Evolutionary conservation across 1,284 basidiomycete species (phyloP), one percentile per base, ranked within the genome.

Genomic region (Tausonia pullulans): DNA sequence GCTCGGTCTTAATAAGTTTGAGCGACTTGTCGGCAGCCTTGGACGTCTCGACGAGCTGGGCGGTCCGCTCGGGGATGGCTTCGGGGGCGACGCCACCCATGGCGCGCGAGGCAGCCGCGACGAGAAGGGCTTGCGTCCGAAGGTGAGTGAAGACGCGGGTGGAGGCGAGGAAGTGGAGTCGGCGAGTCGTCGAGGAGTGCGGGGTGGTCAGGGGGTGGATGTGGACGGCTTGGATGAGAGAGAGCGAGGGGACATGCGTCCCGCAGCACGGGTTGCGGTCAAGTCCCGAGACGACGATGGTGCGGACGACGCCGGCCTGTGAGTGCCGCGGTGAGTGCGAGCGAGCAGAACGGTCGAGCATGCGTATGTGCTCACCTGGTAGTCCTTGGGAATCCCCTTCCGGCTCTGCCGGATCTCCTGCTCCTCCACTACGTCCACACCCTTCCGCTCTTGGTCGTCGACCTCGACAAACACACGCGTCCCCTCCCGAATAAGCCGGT

Each of bases 211-310:
- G 40, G 2, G 39, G 54, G 16, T 45, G 27, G 63, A 73, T 58
- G 70, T 87, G 86, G 13, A 88, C 80, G 69, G 86, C 84, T 67
- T 85, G 81, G 64, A 89, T 78, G 64, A 67, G 67, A 1, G 72
- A 63, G 13, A 73, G 66, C 2, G 81, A 82, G 4, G 87, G 87
- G 56, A 84, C 80, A 75, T 93, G 90, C 5, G 90, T 93, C 7
- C 90, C 90, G 69, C 90, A 93, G 75, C 90, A 94, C 83, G 85
- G 86, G 73, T 87, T 90, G 51, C 84, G 81, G 74, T 92, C 89
- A 13, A 90, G 79, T 6, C 84, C 84, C 65, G 90, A 86, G 62
- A 94, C 93, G 53, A 86, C 80, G 48, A 91, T 83, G 14, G 87
- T 84, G 16, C 90, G 80, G 71, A 90, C 86, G 8, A 93, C 85